Base-by-base conservation (phyloP, 1,139 yeast genomes). In the Petasospora rhodanensis region DNA sequence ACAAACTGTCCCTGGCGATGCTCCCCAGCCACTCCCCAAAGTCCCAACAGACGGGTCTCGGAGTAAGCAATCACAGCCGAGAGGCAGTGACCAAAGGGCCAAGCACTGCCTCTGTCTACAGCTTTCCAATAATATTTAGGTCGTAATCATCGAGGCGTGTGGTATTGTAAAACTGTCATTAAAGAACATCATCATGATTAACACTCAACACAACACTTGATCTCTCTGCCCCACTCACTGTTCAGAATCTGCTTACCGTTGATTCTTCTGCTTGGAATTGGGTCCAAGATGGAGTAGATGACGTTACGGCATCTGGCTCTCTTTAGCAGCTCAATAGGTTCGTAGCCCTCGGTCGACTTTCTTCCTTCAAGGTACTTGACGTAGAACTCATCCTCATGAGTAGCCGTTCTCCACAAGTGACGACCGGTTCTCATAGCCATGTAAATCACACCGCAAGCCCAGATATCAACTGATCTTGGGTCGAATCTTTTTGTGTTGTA, bases 401-500 rank as follows among this genome's bases (percentile, higher is more conserved):
- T 76, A 3, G 97, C 96, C 38, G 79, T 65, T 49, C 82, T 79
- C 98, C 98, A 91, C 38, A 91, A 62, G 52, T 89, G 95, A 37
- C 95, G 70, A 2, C 97, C 98, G 0, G 96, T 85, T 53, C 97
- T 71, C 97, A 91, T 89, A 8, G 96, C 96, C 96, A 91, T 87
- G 59, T 89, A 91, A 28, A 91, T 85, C 14, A 91, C 93, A 32
- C 97, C 98, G 58, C 94, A 81, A 0, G 97, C 83, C 98, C 98
- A 91, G 29, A 91, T 77, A 58, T 91, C 97, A 9, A 87, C 93
- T 13, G 91, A 76, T 29, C 97, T 65, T 2, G 97, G 93, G 56
- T 91, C 97, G 57, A 85, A 91, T 47, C 80, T 80, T 26, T 68
- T 65, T 29, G 71, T 74, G 3, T 73, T 70, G 55, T 79, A 91